Base-by-base conservation (phyloP, 2,329 filamentous ascomycete species). In the Aureobasidium namibiae region DNA sequence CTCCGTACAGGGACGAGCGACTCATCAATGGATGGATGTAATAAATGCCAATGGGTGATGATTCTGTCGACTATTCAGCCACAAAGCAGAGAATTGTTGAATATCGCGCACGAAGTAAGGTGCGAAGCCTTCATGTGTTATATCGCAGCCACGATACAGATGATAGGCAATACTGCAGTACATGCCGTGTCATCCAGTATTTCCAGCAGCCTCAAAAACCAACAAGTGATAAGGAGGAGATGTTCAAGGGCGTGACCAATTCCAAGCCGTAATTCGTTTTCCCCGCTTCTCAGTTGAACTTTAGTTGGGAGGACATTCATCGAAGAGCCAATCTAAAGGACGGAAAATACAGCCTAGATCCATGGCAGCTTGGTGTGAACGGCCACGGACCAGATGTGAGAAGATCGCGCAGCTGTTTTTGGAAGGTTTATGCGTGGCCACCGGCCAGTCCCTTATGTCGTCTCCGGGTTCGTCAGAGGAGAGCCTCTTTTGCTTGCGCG, bases 241-340 rank as follows among this genome's bases (percentile, higher is more conserved):
- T 45, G 52, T 34, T 56, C 52, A 44, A 57, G 39, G 21, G n/a
- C 54, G 48, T 57, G 54, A 57, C 54, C 54, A 57, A 57, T 57
- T 57, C 42, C 23, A 18, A 24, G 38, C 31, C 24, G 54, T 57
- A 46, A 57, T 33, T 38, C 31, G 13, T 48, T 31, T 57, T 48
- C 42, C 54, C 54, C 54, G 33, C 54, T 33, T 41, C 26, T 31
- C 11, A 4, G 9, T 14, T 18, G 8, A 56, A 56, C 52, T 56
- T 14, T 56, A 56, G 4, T 48, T 31, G 54, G 18, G 18, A 21
- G 48, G 50, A 33, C 50, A 54, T 54, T 11, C 50, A 18, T 31
- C 26, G 14, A 23, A 23, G 13, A 42, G 21, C 50, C 50, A 54
- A 54, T 54, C 36, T 54, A 24, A 33, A 45, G 39, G 29, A 14